A percentile compares a stretch with the other conserved stretches of the same genome.
phyloP scores from a whole-genome alignment of 2,329 filamentous ascomycete genomes.

The Xylaria sp. region DNA sequence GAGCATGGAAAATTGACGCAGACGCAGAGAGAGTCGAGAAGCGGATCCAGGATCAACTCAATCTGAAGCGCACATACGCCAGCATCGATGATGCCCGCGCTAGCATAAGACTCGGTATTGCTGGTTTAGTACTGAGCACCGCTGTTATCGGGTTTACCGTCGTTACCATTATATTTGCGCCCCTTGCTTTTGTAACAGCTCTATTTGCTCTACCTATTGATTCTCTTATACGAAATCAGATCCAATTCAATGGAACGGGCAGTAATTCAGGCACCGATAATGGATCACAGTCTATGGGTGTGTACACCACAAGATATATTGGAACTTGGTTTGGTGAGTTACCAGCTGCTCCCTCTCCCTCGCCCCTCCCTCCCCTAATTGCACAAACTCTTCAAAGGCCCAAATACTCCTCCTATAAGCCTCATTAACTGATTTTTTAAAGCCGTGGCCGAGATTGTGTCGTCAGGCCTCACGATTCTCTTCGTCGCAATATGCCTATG shows the following conservation, averaged over 20 bases:
- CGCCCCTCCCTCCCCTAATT: background rate
- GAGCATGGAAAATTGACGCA: conserved; percentile 19
- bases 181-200: conserved; percentile 26
- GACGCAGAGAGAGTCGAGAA: conserved; percentile 32
- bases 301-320: conserved; percentile 22
- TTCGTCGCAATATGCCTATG: conserved; percentile 17
- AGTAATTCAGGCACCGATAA: background rate
- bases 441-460: conserved; percentile 12
- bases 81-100: conserved; percentile 24
- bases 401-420: too few species aligned
- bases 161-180: conserved; percentile 33
- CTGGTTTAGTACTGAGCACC: conserved; percentile 13
- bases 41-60: conserved; percentile 28
- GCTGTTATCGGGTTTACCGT: conserved; percentile 35
- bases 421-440: background rate
- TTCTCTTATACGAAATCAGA: conserved; percentile 11
- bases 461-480: conserved; percentile 5
- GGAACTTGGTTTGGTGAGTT: conserved; percentile 22
- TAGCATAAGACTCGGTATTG: conserved; percentile 11
- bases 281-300: background rate
- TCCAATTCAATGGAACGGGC: background rate
- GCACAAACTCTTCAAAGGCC: too few species aligned
- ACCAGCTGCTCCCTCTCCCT: background rate
- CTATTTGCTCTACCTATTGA: conserved; percentile 33
- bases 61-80: conserved; percentile 27